phyloP scores from a whole-genome alignment of 345 rosid genomes.

The Gossypium raimondii region DNA sequence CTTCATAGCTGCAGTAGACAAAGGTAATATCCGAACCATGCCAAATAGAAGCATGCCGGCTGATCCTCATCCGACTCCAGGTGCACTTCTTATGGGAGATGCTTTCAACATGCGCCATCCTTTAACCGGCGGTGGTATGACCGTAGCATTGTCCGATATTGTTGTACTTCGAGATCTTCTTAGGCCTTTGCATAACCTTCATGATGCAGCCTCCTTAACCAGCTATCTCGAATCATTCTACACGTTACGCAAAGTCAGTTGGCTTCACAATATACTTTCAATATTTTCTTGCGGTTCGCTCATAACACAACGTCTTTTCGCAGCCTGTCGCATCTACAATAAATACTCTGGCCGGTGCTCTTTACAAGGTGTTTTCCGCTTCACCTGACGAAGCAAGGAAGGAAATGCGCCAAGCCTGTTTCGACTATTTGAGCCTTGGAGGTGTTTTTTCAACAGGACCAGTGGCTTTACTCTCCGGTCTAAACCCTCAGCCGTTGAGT shows the following conservation, averaged over 20 bases:
- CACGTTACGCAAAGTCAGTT: constrained; percentile 49
- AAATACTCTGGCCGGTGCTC: constrained; percentile 52
- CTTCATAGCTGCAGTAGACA: constrained; percentile 38
- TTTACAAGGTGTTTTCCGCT: constrained; percentile 47
- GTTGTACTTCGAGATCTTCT: constrained; percentile 45
- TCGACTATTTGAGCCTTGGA: constrained; percentile 52
- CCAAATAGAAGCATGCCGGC: constrained; percentile 63
- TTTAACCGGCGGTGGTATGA: constrained; percentile 60
- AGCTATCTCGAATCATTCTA: constrained; percentile 51
- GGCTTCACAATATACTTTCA: background rate
- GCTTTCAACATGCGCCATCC: constrained; percentile 64
- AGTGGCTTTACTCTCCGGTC: constrained; percentile 49
- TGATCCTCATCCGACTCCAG: constrained; percentile 47
- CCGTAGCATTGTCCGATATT: constrained; percentile 49
- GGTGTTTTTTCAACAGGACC: constrained; percentile 51
- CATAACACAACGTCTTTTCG: background rate
- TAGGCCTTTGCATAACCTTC: constrained; percentile 30
- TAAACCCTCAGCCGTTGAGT: constrained; percentile 44
- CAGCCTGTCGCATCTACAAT: constrained; percentile 59
- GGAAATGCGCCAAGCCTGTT: constrained; percentile 57
- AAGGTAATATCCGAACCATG: constrained; percentile 50
- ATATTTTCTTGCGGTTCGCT: background rate
- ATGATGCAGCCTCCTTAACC: constrained; percentile 32
- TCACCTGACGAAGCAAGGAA: constrained; percentile 49
- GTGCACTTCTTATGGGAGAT: constrained; percentile 50